Percentiles rank a stretch among this genome's conserved stretches.
Conservation (phyloP, 768 basidiomycete genomes). For the Gelatoporia subvermispora region DNA sequence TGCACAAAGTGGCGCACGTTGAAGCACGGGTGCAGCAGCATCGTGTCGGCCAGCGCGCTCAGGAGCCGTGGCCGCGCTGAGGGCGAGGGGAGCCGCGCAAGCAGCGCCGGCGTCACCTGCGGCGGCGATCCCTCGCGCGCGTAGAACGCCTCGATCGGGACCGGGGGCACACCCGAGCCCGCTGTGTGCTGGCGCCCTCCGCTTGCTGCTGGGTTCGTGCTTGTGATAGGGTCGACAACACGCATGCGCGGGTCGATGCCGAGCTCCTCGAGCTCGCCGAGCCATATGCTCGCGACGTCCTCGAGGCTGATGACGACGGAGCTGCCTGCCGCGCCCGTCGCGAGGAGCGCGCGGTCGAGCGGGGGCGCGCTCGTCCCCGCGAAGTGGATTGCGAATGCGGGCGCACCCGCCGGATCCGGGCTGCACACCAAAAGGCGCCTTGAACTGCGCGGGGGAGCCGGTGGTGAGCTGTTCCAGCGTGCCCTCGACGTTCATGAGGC, state of each 20-base stretch:
- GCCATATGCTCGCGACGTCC: constrained; percentile 58
- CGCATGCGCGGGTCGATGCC: constrained; percentile 12
- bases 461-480: constrained; percentile 42
- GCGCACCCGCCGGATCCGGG: no score
- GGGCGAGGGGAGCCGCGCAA: constrained; percentile 37
- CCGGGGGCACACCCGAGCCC: no score
- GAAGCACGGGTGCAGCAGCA: constrained; percentile 46
- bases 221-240: constrained; percentile 9
- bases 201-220: constrained; percentile 17
- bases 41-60: constrained; percentile 34
- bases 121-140: no score
- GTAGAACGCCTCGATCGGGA: no score
- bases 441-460: constrained; percentile 13
- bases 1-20: constrained; percentile 43
- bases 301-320: constrained; percentile 51
- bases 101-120: constrained; percentile 33
- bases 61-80: constrained; percentile 34
- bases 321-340: constrained; percentile 34
- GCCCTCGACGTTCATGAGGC: constrained; percentile 66
- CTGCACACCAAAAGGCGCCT: constrained; percentile 6
- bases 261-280: constrained; percentile 44
- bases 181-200: constrained; percentile 36
- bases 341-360: constrained; percentile 34
- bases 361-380: constrained; percentile 3
- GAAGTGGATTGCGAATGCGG: no score